These are phyloP conservation scores for Melanomma pulvis-pyrius DNA, from an alignment of 495 filamentous ascomycete species.

Conservation along the genomic window DNA sequence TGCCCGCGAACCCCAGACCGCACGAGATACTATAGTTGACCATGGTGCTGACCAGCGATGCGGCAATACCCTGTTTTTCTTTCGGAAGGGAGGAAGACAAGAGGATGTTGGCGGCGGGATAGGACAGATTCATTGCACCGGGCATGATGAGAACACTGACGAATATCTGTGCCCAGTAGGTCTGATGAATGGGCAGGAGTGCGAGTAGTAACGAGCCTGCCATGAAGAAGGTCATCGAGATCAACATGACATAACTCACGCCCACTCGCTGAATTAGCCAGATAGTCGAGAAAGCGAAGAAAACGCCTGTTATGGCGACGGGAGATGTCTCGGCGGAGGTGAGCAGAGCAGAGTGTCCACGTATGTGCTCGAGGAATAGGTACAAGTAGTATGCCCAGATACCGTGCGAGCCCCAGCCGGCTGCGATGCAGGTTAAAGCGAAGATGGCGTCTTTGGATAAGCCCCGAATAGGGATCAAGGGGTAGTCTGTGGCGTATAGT, in stretches of 20 bases:
- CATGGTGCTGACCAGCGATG: slow-evolving; percentile 64
- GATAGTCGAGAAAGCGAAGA: slow-evolving; percentile 52
- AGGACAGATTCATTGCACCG: slow-evolving; percentile 66
- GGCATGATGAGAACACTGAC: slow-evolving; percentile 60
- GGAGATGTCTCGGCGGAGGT: slow-evolving; percentile 50
- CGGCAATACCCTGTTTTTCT: slow-evolving; percentile 69
- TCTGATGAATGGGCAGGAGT: slow-evolving; percentile 53
- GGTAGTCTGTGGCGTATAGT: slow-evolving; percentile 44
- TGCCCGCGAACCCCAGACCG: slow-evolving; percentile 68
- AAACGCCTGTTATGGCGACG: slow-evolving; percentile 48
- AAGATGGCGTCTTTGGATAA: slow-evolving; percentile 50
- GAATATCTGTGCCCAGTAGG: slow-evolving; percentile 63
- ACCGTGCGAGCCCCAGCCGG: slow-evolving; percentile 52
- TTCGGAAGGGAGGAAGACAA: slow-evolving; percentile 61
- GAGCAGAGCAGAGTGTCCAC: slow-evolving; percentile 48
- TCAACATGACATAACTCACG: slow-evolving; percentile 54
- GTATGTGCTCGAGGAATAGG: slow-evolving; percentile 50
- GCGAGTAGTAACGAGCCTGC: slow-evolving; percentile 50
- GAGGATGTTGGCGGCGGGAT: slow-evolving; percentile 63
- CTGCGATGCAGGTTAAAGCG: slow-evolving; percentile 52
- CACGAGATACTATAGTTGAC: slow-evolving; percentile 70
- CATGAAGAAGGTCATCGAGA: slow-evolving; percentile 53
- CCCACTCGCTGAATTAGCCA: slow-evolving; percentile 49
- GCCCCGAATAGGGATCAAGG: slow-evolving; percentile 53
- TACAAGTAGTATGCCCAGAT: slow-evolving; percentile 57